Evolutionary conservation across 306 rosid species (phyloP).

Genomic region (Sesbania bispinosa): DNA sequence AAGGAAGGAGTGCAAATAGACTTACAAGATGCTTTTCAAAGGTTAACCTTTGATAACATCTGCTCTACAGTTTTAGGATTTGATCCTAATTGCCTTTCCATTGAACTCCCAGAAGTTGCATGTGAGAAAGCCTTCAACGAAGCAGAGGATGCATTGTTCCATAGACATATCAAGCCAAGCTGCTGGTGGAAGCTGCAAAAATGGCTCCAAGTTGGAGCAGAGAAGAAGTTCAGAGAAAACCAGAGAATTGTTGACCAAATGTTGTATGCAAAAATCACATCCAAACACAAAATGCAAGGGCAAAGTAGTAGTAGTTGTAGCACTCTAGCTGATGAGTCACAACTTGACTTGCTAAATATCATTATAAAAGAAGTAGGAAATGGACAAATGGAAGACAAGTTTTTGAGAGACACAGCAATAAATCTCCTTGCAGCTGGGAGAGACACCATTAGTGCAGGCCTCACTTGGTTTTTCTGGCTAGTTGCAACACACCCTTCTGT

Average conservation of each 20-base stretch:
- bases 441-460: too few species aligned
- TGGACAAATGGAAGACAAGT: too few species aligned
- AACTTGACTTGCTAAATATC: background rate
- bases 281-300: background rate
- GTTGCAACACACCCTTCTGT: too few species aligned
- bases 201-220: too few species aligned
- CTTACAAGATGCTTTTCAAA: background rate
- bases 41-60: background rate
- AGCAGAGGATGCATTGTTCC: background rate
- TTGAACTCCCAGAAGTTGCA: background rate
- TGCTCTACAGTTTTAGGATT: too few species aligned
- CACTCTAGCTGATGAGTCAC: background rate
- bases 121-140: too few species aligned
- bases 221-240: background rate
- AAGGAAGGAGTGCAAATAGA: background rate
- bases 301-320: background rate
- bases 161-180: background rate
- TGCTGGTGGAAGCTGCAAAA: background rate
- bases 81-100: background rate
- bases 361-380: background rate
- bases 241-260: background rate
- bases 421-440: too few species aligned
- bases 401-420: too few species aligned
- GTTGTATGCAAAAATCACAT: background rate
- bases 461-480: too few species aligned